Evolutionary conservation across 768 basidiomycete species (phyloP).

Genomic region (Panus rudis): DNA sequence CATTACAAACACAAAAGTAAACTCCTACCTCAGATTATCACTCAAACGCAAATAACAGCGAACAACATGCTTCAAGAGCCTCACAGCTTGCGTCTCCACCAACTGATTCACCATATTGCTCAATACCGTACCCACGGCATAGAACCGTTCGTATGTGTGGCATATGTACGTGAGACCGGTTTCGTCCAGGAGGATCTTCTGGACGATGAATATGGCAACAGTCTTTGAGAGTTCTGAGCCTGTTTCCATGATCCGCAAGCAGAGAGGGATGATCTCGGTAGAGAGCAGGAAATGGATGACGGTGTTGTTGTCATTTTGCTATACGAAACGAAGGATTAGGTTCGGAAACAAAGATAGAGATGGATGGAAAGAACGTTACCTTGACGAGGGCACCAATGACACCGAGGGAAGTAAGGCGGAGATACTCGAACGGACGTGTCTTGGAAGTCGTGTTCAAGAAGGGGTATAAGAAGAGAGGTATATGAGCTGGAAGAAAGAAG

Average conservation of each 20-base stretch:
- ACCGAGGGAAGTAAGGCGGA: conserved; percentile 97
- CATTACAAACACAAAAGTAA: conserved; percentile 20
- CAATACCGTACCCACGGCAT: conserved; percentile 96
- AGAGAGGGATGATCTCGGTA: conserved; percentile 98
- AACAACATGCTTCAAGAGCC: conserved; percentile 95
- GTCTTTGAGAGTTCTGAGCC: conserved; percentile 98
- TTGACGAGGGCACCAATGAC: conserved; percentile 99
- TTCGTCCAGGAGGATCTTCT: conserved; percentile 95
- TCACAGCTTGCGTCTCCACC: conserved; percentile 95
- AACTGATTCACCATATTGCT: conserved; percentile 99
- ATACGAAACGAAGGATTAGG: neutral
- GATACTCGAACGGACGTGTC: conserved; percentile 98
- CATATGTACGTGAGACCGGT: conserved; percentile 98
- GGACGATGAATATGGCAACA: conserved; percentile 99
- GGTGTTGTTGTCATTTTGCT: conserved; percentile 99
- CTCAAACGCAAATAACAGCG: conserved; percentile 93
- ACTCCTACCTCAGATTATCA: conserved; percentile 90
- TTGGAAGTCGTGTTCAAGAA: conserved; percentile 99
- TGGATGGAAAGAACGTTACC: conserved; percentile 39
- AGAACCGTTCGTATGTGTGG: conserved; percentile 99
- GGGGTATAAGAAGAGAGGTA: conserved; percentile 91
- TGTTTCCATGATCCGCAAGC: conserved; percentile 99
- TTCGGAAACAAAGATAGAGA: neutral
- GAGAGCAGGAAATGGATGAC: conserved; percentile 99
- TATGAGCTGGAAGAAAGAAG: conserved; percentile 60